Conservation (phyloP, 352 stramenopile genomes). For the Globisporangium acanthophoron region DNA sequence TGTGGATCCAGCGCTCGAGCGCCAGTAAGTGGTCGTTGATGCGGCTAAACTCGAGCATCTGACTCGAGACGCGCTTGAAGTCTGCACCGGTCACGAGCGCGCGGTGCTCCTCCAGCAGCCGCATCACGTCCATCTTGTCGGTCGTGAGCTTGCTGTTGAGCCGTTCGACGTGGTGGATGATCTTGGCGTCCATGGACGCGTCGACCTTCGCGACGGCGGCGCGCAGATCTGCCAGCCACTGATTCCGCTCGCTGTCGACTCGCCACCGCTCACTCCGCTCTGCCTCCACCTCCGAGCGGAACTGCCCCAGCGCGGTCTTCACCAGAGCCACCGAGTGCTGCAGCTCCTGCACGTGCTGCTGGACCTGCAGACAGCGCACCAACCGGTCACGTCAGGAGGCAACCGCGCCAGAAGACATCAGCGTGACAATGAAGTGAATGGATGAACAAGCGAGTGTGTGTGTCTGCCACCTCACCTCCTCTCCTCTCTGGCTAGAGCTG, state of each 20-base stretch:
- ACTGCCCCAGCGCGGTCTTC: constrained; percentile 33
- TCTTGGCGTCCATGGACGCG: constrained; percentile 29
- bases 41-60: constrained; percentile 45
- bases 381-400: neutral
- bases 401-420: neutral
- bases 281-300: constrained; percentile 46
- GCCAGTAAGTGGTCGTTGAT: constrained; percentile 55
- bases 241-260: constrained; percentile 23
- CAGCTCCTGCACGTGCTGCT: constrained; percentile 31
- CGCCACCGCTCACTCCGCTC: constrained; percentile 54
- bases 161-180: constrained; percentile 38
- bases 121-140: constrained; percentile 52
- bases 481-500: constrained; percentile 2
- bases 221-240: constrained; percentile 26
- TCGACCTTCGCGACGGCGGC: constrained; percentile 28
- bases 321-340: constrained; percentile 28
- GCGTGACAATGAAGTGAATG: neutral
- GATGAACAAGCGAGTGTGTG: neutral
- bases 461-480: constrained; percentile 3
- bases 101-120: constrained; percentile 44
- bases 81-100: constrained; percentile 37
- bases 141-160: constrained; percentile 31
- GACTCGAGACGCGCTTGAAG: constrained; percentile 40
- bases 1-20: constrained; percentile 50
- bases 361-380: constrained; percentile 9